These are phyloP conservation scores for Zychaea mexicana DNA, from an alignment of 371 early-diverging fungal species.

Conservation along the genomic window DNA sequence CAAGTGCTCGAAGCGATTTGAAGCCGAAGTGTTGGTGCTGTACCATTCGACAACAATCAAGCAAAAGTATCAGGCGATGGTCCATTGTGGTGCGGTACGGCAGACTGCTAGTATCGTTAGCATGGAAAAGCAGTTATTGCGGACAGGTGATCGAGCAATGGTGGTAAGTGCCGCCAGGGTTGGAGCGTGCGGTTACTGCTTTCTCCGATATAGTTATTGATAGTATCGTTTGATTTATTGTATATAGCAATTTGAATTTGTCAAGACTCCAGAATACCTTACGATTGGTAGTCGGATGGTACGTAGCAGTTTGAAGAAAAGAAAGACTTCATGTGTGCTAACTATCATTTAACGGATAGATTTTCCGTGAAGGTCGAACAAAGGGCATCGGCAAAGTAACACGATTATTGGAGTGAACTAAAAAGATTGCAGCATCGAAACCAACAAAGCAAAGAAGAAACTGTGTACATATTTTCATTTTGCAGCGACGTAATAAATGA, in stretches of 20 bases:
- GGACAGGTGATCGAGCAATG: slow-evolving; percentile 87
- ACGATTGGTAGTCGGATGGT: slow-evolving; percentile 73
- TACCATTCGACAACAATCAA: slow-evolving; percentile 93
- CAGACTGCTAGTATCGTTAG: slow-evolving; percentile 88
- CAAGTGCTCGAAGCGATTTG: slow-evolving; percentile 76
- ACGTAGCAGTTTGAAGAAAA: slow-evolving; percentile 15
- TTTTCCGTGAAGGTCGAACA: slow-evolving; percentile 88
- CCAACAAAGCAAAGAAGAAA: neutral
- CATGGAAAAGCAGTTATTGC: slow-evolving; percentile 70
- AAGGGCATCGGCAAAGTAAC: slow-evolving; percentile 92
- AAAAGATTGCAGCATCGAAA: neutral
- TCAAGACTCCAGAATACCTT: slow-evolving; percentile 84
- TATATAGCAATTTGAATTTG: slow-evolving; percentile 71
- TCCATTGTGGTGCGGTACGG: slow-evolving; percentile 89
- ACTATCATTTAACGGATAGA: slow-evolving; percentile 26
- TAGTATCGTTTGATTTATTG: slow-evolving; percentile 15
- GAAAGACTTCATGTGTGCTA: neutral
- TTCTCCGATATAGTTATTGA: neutral
- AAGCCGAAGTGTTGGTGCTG: slow-evolving; percentile 88
- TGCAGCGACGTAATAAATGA: neutral
- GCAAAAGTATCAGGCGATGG: slow-evolving; percentile 91
- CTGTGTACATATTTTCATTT: neutral
- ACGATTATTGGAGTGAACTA: slow-evolving; percentile 4
- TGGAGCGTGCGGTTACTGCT: too few relatives aligned
- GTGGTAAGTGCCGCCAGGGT: too few relatives aligned